These are phyloP conservation scores for Ramularia endophylla DNA, from an alignment of 2,329 filamentous ascomycete species.

Conservation along the genomic window DNA sequence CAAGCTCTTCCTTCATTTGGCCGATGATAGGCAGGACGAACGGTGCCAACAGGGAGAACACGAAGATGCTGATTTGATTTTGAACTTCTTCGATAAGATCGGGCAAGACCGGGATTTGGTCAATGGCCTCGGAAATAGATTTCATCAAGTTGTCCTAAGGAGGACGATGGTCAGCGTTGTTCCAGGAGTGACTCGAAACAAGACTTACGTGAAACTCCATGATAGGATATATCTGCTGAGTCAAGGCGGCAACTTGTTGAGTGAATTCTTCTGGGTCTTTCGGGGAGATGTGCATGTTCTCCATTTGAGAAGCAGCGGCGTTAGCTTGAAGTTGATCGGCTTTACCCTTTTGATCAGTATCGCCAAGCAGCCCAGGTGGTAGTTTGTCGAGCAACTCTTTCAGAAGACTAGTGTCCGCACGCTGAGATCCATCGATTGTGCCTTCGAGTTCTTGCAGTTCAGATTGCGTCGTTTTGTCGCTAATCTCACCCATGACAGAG, in stretches of 20 bases:
- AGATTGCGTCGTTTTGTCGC: constrained; percentile 84
- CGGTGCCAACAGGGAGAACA: constrained; percentile 86
- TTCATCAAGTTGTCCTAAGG: constrained; percentile 86
- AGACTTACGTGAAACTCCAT: constrained; percentile 89
- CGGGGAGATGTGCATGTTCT: constrained; percentile 67
- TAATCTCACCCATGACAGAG: constrained; percentile 72
- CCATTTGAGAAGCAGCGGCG: constrained; percentile 66
- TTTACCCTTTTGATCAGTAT: constrained; percentile 66
- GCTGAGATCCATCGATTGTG: constrained; percentile 60
- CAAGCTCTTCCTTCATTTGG: constrained; percentile 81
- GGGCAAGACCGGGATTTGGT: constrained; percentile 78
- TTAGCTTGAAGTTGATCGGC: constrained; percentile 75
- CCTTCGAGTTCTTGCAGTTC: constrained; percentile 85
- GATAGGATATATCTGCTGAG: constrained; percentile 77
- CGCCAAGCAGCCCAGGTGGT: constrained; percentile 72
- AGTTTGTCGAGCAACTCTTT: constrained; percentile 76
- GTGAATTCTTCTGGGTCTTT: constrained; percentile 81
- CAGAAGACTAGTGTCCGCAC: constrained; percentile 65
- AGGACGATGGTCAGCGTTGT: too few relatives aligned
- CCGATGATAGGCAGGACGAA: constrained; percentile 79
- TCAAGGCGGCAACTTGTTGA: constrained; percentile 65
- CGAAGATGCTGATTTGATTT: constrained; percentile 81
- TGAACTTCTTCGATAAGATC: constrained; percentile 81
- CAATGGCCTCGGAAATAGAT: constrained; percentile 67
- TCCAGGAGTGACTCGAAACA: too few relatives aligned